phyloP scores from a whole-genome alignment of 345 rosid species.

The Diplotaxis tenuifolia region DNA sequence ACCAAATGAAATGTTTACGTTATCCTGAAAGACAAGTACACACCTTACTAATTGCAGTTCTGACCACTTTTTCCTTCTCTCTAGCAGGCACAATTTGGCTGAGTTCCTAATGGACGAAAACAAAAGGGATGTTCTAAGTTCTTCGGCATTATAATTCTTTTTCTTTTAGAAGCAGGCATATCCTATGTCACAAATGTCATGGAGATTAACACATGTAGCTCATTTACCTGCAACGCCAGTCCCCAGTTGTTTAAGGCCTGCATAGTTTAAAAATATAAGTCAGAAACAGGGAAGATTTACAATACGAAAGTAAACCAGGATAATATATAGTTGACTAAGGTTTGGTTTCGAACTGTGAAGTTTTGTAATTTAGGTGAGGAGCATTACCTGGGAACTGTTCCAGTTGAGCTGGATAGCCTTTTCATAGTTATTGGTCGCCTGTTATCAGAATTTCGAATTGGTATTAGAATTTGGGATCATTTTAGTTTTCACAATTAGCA shows the following conservation, averaged over 20 bases:
- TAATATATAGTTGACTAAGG: background rate
- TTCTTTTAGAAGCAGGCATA: background rate
- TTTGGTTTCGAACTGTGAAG: constrained; percentile 12
- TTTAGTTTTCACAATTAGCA: background rate
- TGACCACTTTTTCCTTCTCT: constrained; percentile 86
- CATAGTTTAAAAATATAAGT: constrained; percentile 17
- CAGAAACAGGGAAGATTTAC: background rate
- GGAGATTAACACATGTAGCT: constrained; percentile 3
- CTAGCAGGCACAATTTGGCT: constrained; percentile 95
- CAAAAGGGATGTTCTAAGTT: constrained; percentile 1
- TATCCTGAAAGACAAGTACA: constrained; percentile 31
- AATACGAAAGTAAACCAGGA: background rate
- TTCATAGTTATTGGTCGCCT: constrained; percentile 96
- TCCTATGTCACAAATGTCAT: constrained; percentile 12
- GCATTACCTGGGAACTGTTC: constrained; percentile 92
- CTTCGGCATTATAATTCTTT: background rate
- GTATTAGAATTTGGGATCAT: constrained; percentile 4
- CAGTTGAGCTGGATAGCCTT: constrained; percentile 95
- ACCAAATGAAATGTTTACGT: constrained; percentile 30
- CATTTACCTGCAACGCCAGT: constrained; percentile 84
- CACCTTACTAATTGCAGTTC: constrained; percentile 96
- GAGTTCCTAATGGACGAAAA: constrained; percentile 63
- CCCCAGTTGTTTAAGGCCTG: constrained; percentile 99
- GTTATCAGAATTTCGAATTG: constrained; percentile 33
- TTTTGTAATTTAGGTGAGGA: constrained; percentile 7